These are phyloP conservation scores for Draba incana DNA, from an alignment of 345 rosid species.

Conservation along the genomic window DNA sequence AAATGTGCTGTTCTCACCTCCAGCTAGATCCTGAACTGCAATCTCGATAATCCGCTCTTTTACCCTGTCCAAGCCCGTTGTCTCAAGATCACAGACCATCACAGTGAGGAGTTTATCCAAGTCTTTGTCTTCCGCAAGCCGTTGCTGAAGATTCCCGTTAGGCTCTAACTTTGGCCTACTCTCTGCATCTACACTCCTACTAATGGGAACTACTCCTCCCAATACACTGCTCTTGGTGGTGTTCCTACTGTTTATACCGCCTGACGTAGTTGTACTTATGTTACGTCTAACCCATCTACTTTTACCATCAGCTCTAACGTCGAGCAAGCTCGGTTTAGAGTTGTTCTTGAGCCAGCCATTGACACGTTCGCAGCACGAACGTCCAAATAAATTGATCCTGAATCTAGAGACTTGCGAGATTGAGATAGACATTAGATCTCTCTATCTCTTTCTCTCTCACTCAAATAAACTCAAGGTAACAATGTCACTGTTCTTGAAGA, in stretches of 20 bases:
- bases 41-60: conserved; percentile 72
- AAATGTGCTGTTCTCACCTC: conserved; percentile 87
- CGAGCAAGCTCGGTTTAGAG: conserved; percentile 45
- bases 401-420: conserved; percentile 65
- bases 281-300: conserved; percentile 63
- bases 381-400: conserved; percentile 53
- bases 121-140: conserved; percentile 56
- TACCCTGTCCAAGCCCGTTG: conserved; percentile 66
- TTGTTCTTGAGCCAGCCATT: conserved; percentile 40
- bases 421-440: conserved; percentile 60
- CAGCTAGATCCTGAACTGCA: conserved; percentile 76
- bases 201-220: conserved; percentile 53
- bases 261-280: conserved; percentile 47
- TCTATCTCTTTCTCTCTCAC: neutral
- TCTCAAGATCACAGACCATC: conserved; percentile 72
- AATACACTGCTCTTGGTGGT: conserved; percentile 41
- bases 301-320: conserved; percentile 61
- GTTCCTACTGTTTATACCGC: conserved; percentile 35
- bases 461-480: conserved; percentile 41
- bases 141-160: conserved; percentile 51
- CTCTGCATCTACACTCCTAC: conserved; percentile 45
- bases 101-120: conserved; percentile 58
- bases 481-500: conserved; percentile 34
- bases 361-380: conserved; percentile 51
- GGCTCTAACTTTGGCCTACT: conserved; percentile 43